Conservation (phyloP, 2,329 filamentous ascomycete genomes). For the Arthrobotrys conoides region DNA sequence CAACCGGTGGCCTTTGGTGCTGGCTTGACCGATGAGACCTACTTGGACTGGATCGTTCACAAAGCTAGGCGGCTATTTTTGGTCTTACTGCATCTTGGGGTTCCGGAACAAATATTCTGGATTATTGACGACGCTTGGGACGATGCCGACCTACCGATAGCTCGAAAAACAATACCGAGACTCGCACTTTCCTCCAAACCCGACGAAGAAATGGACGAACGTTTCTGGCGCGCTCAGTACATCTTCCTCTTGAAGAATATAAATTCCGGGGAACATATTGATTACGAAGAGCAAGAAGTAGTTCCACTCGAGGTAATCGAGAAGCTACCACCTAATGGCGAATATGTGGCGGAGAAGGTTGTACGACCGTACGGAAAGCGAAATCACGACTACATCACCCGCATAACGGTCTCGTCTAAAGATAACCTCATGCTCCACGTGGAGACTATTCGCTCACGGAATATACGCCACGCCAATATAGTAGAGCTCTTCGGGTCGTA, state of each 20-base stretch:
- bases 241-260: conserved; percentile 77
- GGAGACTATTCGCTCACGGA: conserved; percentile 52
- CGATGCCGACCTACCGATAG: conserved; percentile 80
- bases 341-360: conserved; percentile 48
- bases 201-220: conserved; percentile 71
- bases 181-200: conserved; percentile 76
- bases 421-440: conserved; percentile 49
- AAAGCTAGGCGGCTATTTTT: conserved; percentile 80
- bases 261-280: conserved; percentile 73
- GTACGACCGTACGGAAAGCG: conserved; percentile 55
- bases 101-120: conserved; percentile 81
- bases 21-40: conserved; percentile 79
- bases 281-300: conserved; percentile 77
- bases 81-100: conserved; percentile 77
- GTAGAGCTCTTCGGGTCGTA: conserved; percentile 80
- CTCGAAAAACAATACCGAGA: conserved; percentile 76
- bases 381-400: conserved; percentile 45
- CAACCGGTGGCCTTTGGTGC: conserved; percentile 77
- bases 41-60: conserved; percentile 82
- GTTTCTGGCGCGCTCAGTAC: conserved; percentile 80
- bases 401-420: conserved; percentile 43
- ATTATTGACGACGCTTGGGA: conserved; percentile 83
- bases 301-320: conserved; percentile 79
- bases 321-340: conserved; percentile 50
- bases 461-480: conserved; percentile 77